Evolutionary conservation across 2,329 filamentous ascomycete genomes (phyloP), one percentile per base, ranked within the genome.

Genomic region (Purpureocillium takamizusanense): DNA sequence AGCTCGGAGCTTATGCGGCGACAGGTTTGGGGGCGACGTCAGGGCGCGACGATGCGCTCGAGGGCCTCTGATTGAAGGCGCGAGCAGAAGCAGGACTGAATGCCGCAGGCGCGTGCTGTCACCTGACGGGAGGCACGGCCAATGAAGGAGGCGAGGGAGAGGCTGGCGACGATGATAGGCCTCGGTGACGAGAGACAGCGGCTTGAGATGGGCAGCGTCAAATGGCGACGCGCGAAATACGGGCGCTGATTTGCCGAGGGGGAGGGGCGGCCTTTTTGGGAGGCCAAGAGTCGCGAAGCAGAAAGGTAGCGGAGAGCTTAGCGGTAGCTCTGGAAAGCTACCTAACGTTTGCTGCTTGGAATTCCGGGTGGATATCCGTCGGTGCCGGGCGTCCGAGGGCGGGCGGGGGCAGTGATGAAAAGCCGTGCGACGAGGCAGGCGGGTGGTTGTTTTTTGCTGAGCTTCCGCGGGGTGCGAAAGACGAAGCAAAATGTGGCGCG

Each of bases 81-180:
- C 37, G 40, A 48, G 18, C 37, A 47, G 49, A 47, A 43, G 51
- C 50, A 51, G 48, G 51, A 44, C 45, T 45, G 46, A 50, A 51
- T 53, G 54, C 56, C 55, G 55, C 56, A 58, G 56, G 42, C 46
- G 51, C 42, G 44, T 45, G 38, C 45, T 49, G 72, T 76, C 72
- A 76, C 69, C 70, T 74, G 72, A 74, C 62, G 48, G 49, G 41
- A 43, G 42, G 42, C 42, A 54, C 46, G 57, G 51, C 70, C 72
- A 76, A 76, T 75, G 52, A 52, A 58, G 57, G 57, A 38, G 49
- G 47, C 55, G 57, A 69, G 48, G 51, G 44, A 43, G 55, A 59
- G 50, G 61, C 52, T 69, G 52, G 54, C 53, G 61, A 63, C 58
- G 57, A 55, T 73, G 69, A 75, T 74, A 75, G 72, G 70, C 65